These are phyloP conservation scores for Clarireedia paspali DNA, from an alignment of 2,329 filamentous ascomycete genomes.

Conservation along the genomic window DNA sequence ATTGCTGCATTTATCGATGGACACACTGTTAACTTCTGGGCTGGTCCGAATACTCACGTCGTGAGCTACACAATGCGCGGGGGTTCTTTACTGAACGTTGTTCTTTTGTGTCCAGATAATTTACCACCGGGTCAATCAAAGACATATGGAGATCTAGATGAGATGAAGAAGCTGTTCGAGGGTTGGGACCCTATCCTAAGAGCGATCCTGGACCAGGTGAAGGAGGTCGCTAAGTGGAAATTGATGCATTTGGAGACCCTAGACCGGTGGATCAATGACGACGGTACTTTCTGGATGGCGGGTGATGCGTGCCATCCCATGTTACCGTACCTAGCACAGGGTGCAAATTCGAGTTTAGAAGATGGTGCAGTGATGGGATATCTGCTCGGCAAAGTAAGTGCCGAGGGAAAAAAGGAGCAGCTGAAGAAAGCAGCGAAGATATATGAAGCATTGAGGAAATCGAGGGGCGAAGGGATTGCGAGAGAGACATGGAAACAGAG, in stretches of 20 bases:
- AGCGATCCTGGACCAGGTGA: conserved; percentile 40
- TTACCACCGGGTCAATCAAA: conserved; percentile 46
- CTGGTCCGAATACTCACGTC: conserved; percentile 40
- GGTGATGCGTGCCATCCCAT: conserved; percentile 59
- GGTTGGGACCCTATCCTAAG: conserved; percentile 55
- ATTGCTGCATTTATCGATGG: conserved; percentile 34
- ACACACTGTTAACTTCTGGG: conserved; percentile 42
- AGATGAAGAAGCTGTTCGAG: conserved; percentile 52
- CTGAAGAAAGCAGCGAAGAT: conserved; percentile 37
- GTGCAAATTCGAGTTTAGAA: conserved; percentile 60
- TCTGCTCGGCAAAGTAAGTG: conserved; percentile 42
- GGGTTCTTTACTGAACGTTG: conserved; percentile 56
- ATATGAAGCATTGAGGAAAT: conserved; percentile 42
- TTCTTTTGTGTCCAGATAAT: conserved; percentile 57
- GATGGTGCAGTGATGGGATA: conserved; percentile 59
- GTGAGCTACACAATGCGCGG: conserved; percentile 54
- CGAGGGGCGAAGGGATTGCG: conserved; percentile 46
- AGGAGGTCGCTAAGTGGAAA: conserved; percentile 61
- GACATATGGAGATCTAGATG: conserved; percentile 45
- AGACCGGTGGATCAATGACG: conserved; percentile 18
- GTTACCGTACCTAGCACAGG: conserved; percentile 56
- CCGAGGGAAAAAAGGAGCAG: conserved; percentile 32
- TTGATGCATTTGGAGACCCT: conserved; percentile 44
- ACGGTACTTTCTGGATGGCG: conserved; percentile 25
- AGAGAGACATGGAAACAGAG: conserved; percentile 54